phyloP scores from a whole-genome alignment of 2,329 filamentous ascomycete genomes.

The Ophiostoma pallidulum region DNA sequence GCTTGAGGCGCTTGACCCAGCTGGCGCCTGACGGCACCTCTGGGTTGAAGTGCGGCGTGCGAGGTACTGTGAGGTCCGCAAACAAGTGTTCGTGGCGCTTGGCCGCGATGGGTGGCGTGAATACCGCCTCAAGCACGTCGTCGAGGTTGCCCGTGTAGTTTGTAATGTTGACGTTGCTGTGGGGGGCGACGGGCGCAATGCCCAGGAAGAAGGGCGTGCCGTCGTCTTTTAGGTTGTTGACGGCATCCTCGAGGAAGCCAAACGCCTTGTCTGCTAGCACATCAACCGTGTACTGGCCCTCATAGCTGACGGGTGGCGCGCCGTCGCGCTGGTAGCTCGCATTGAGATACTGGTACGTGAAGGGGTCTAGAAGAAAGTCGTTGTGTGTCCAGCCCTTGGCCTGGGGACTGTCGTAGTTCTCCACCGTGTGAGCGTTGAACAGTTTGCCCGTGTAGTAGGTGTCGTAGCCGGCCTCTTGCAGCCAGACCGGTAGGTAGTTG shows the following conservation, averaged over 20 bases:
- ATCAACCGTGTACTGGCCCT: constrained; percentile 46
- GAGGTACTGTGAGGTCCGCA: constrained; percentile 46
- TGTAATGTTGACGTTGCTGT: constrained; percentile 40
- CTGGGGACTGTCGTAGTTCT: constrained; percentile 51
- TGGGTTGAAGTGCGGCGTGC: constrained; percentile 58
- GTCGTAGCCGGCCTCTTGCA: constrained; percentile 58
- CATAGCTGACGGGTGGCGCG: constrained; percentile 43
- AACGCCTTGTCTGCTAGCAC: constrained; percentile 49
- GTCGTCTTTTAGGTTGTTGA: constrained; percentile 33
- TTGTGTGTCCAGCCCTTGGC: constrained; percentile 51
- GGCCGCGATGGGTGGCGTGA: constrained; percentile 46
- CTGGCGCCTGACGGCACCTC: constrained; percentile 36
- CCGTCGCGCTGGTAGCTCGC: constrained; percentile 48
- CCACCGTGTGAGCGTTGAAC: constrained; percentile 53
- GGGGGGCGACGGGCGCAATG: constrained; percentile 57
- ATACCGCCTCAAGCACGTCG: constrained; percentile 10
- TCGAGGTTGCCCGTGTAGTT: constrained; percentile 11
- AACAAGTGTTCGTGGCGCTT: constrained; percentile 56
- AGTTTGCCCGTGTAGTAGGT: constrained; percentile 68
- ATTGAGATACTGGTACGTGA: constrained; percentile 56
- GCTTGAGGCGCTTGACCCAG: constrained; percentile 35
- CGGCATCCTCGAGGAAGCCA: constrained; percentile 52
- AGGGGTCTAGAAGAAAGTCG: constrained; percentile 48
- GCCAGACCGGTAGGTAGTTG: constrained; percentile 60
- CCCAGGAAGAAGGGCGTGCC: constrained; percentile 57